Evolutionary conservation across 108 stramenopile genomes (phyloP).

Genomic region (Fragilaria radians): DNA sequence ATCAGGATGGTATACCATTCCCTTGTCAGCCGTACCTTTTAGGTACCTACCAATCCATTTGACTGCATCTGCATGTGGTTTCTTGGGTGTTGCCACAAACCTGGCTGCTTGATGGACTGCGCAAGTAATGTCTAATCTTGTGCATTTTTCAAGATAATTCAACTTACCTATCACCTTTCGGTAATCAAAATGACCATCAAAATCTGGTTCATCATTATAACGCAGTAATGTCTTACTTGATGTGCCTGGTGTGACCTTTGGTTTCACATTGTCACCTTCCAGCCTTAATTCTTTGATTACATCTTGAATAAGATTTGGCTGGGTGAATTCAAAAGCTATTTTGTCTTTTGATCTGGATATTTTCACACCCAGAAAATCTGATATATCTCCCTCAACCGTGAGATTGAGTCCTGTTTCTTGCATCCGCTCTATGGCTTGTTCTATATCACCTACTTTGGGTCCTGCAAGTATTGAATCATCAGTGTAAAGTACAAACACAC

Average conservation of each 20-base stretch:
- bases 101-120: conserved; percentile 31
- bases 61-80: conserved; percentile 25
- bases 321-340: conserved; percentile 9
- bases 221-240: conserved; percentile 10
- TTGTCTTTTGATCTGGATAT: conserved; percentile 3
- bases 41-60: conserved; percentile 18
- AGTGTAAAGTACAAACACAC: too few relatives aligned
- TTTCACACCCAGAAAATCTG: conserved; percentile 21
- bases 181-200: too few relatives aligned
- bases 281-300: conserved; percentile 12
- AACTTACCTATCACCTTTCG: too few relatives aligned
- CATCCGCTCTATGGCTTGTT: background rate
- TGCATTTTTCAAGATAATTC: too few relatives aligned
- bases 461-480: conserved; percentile 13
- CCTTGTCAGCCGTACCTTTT: conserved; percentile 12
- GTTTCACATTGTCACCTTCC: too few relatives aligned
- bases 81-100: conserved; percentile 15
- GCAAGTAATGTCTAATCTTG: conserved; percentile 30
- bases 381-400: conserved; percentile 17
- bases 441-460: background rate
- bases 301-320: conserved; percentile 15
- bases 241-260: too few relatives aligned
- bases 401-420: conserved; percentile 1
- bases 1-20: conserved; percentile 16
- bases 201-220: conserved; percentile 30